These are phyloP conservation scores for Fusarium anthophilum DNA, from an alignment of 2,329 filamentous ascomycete genomes.

Conservation along the genomic window DNA sequence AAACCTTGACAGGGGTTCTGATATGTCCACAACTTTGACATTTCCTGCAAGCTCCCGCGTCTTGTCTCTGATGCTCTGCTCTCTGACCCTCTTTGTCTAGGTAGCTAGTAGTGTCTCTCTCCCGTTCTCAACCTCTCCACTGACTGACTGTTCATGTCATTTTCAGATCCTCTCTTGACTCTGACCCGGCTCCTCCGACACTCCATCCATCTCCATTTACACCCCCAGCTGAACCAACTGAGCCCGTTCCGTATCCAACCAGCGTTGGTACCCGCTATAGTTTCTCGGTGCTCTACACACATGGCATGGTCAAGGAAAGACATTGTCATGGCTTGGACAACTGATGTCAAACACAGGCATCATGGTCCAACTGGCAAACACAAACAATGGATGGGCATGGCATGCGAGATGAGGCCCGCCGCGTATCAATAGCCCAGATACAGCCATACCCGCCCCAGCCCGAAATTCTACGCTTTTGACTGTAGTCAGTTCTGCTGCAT, in stretches of 20 bases:
- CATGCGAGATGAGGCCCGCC: conserved; percentile 42
- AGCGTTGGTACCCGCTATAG: conserved; percentile 26
- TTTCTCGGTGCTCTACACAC: neutral
- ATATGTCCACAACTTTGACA: conserved; percentile 27
- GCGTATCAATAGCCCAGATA: conserved; percentile 34
- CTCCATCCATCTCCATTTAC: conserved; percentile 1
- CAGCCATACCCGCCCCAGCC: conserved; percentile 37
- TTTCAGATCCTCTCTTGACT: neutral
- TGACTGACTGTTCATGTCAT: neutral
- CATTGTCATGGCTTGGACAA: conserved; percentile 18
- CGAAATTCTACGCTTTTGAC: conserved; percentile 31
- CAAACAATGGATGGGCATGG: conserved; percentile 23
- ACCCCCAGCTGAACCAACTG: conserved; percentile 28
- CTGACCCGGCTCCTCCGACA: conserved; percentile 15
- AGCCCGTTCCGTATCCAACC: conserved; percentile 24
- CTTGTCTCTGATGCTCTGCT: conserved; percentile 20
- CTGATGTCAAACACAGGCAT: conserved; percentile 28
- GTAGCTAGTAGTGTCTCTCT: conserved; percentile 8
- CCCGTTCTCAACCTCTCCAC: conserved; percentile 21
- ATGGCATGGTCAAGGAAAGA: conserved; percentile 24
- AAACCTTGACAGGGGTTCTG: conserved; percentile 13
- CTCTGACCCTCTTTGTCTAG: conserved; percentile 12
- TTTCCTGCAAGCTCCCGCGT: conserved; percentile 38
- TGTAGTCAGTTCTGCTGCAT: conserved; percentile 33
- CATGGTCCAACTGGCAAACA: conserved; percentile 13